Evolutionary conservation across 257 asterid species (phyloP), one percentile per base, ranked within the genome.

Genomic region (Misopates orontium): DNA sequence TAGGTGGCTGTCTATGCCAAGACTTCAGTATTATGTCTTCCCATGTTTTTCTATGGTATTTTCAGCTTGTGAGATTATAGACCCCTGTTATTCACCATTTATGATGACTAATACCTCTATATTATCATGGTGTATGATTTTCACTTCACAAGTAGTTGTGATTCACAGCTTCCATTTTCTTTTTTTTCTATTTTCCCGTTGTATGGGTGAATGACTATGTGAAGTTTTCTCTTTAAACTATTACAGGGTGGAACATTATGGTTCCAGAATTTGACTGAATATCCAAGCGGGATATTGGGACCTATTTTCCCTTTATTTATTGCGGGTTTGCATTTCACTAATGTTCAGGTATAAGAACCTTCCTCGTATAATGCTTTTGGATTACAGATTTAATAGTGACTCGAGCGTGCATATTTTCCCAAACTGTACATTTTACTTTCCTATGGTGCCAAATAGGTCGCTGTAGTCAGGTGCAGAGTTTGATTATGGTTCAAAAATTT

Each of bases 221-320:
- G 23, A 60, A 52, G 11, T 62, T 77, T 10, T 70, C 31, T 56
- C 68, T 66, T n/a, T 63, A 42, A 39, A 17, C 59, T 41, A 45
- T 77, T 74, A 60, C 85, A 93, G 99, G 99, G 97, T 54, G 99
- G 99, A 40, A 50, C 68, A 48, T 74, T 90, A 52, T 94, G 99
- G 97, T 94, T 94, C 82, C 92, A 84, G 77, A 81, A 90, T 75
- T 80, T 94, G 83, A 84, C 89, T 15, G 96, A 86, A 59, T 78
- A 65, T 72, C 88, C 97, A 48, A 89, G 77, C 49, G 96, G 96
- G 50, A 74, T 22, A 50, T 73, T 82, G 67, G 99, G 99, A 70
- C 90, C 93, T 40, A 75, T 86, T 67, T 61, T 94, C 69, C 99
- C 99, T 68, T 71, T 90, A 52, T 23, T 82, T 59, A 83, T 90